Evolutionary conservation across 768 basidiomycete genomes (phyloP).

Genomic region (Leucocoprinus sp.): DNA sequence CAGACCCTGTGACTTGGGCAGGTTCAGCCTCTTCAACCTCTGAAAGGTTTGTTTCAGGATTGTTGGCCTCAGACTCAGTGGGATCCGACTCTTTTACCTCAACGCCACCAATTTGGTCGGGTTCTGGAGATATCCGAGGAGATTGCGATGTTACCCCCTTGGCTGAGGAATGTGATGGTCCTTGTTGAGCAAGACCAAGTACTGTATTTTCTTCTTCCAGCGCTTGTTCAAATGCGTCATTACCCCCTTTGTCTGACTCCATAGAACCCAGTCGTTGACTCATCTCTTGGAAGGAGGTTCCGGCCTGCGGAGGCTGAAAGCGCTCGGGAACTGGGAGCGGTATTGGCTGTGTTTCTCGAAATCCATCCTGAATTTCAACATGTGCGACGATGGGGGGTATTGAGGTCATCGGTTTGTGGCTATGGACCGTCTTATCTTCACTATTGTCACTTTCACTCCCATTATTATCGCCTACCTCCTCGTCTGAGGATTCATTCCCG

Average conservation of each 20-base stretch:
- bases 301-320: slow-evolving; percentile 11
- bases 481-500: slow-evolving; percentile 24
- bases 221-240: slow-evolving; percentile 26
- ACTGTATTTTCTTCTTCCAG: slow-evolving; percentile 24
- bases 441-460: slow-evolving; percentile 25
- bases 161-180: not conserved
- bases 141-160: not conserved
- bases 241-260: slow-evolving; percentile 25
- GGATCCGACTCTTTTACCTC: slow-evolving; percentile 2
- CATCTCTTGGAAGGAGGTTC: slow-evolving; percentile 22
- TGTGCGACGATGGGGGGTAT: not conserved
- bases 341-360: not conserved
- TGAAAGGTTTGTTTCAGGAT: not conserved
- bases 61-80: not conserved
- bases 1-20: slow-evolving; percentile 13
- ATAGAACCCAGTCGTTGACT: slow-evolving; percentile 23
- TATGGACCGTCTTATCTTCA: slow-evolving; percentile 4
- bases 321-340: not conserved
- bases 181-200: slow-evolving; percentile 12
- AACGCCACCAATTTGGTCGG: not conserved
- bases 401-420: not conserved
- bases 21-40: not conserved
- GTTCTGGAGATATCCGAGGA: not conserved
- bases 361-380: not conserved
- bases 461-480: slow-evolving; percentile 28